phyloP scores from a whole-genome alignment of 768 basidiomycete species.

The Tylopilus vinaceipallidus region DNA sequence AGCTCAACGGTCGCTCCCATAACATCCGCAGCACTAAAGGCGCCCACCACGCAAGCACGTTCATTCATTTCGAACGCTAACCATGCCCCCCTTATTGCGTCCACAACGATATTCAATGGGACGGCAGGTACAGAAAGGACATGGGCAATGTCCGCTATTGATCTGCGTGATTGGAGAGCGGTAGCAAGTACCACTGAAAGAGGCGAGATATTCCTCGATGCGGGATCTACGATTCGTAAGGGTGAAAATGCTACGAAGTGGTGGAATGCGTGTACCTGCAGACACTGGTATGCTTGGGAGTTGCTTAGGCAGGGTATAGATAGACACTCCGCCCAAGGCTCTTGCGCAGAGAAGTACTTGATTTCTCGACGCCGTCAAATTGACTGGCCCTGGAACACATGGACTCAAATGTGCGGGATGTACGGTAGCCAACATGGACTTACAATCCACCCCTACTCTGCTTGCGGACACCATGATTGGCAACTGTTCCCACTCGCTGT shows the following conservation, averaged over 20 bases:
- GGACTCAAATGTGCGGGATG: neutral
- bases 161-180: conserved; percentile 50
- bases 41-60: conserved; percentile 37
- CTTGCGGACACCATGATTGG: conserved; percentile 44
- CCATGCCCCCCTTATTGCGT: conserved; percentile 47
- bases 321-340: conserved; percentile 42
- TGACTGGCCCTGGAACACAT: conserved; percentile 51
- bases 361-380: conserved; percentile 58
- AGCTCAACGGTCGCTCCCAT: conserved; percentile 46
- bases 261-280: conserved; percentile 15
- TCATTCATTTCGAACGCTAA: conserved; percentile 42
- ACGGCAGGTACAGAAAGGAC: conserved; percentile 44
- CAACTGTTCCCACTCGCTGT: conserved; percentile 48
- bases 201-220: conserved; percentile 22
- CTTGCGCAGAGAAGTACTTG: conserved; percentile 51
- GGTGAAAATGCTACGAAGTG: neutral
- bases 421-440: conserved; percentile 19
- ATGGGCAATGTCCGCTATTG: conserved; percentile 62
- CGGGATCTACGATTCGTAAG: conserved; percentile 30
- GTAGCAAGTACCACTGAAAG: conserved; percentile 27
- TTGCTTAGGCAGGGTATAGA: conserved; percentile 45
- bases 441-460: conserved; percentile 50
- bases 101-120: conserved; percentile 41
- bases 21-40: conserved; percentile 45
- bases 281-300: conserved; percentile 10